These are phyloP conservation scores for Prunus padus DNA, from an alignment of 306 rosid genomes.

Conservation along the genomic window DNA sequence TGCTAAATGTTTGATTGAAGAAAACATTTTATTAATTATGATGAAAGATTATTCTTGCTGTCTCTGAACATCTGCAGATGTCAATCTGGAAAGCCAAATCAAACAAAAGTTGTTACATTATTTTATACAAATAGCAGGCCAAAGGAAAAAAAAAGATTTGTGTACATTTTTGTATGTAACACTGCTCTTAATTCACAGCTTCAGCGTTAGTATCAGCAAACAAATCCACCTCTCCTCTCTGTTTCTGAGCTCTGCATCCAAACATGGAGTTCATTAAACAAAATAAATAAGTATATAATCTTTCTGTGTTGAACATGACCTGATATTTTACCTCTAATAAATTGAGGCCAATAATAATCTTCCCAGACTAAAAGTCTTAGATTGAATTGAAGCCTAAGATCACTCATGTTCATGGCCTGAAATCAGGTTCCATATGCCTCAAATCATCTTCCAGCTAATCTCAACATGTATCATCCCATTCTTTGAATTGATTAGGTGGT, in stretches of 20 bases:
- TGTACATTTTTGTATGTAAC: background rate
- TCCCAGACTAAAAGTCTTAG: background rate
- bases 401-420: no score
- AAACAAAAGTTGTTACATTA: background rate
- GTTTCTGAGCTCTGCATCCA: background rate
- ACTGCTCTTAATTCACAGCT: background rate
- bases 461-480: conserved; percentile 77
- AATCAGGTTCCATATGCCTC: conserved; percentile 16
- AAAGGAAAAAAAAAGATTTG: background rate
- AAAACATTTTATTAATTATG: background rate
- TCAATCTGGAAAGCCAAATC: background rate
- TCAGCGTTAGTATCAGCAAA: background rate
- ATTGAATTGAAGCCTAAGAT: background rate
- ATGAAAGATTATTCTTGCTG: background rate
- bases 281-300: background rate
- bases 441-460: conserved; percentile 54
- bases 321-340: background rate
- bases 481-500: conserved; percentile 72
- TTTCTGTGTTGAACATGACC: background rate
- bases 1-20: background rate
- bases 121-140: background rate
- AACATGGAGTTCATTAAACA: background rate
- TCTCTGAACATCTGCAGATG: background rate
- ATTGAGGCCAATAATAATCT: background rate
- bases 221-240: background rate